Base-by-base conservation (phyloP, 805 yeast genomes). In the Ogataea philodendri region DNA sequence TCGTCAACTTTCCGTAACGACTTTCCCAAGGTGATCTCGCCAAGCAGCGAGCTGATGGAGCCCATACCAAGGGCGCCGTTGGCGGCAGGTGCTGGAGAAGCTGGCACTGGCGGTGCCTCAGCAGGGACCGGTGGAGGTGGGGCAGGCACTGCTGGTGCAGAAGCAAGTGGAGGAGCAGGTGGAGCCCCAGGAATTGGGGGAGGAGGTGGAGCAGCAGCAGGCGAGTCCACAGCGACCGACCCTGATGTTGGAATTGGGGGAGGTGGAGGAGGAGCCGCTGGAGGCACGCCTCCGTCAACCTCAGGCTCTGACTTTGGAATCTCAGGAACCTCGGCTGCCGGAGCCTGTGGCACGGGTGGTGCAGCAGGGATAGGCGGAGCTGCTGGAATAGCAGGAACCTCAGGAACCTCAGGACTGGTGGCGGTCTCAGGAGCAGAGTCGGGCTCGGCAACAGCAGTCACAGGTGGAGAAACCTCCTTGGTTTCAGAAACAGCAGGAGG, bases 21-120 rank as follows among this genome's bases (percentile, higher is more conserved):
- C 23, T 58, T 66, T 3, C 86, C 86, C 1, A 70, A 62, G 8
- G 64, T 62, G 34, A 79, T 79, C 52, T 79, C 78, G 3, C 80
- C 78, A 35, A 80, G 61, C 16, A 80, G 55, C 26, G 67, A 61
- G 17, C 57, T 57, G 15, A 63, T 58, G 9, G 59, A 35, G 21
- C 38, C 39, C 3, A 61, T 49, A 7, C 65, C 45, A 5, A 57
- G 42, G 11, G 36, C 8, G 15, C 35, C 37, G 14, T 26, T 26
- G 6, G 20, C 22, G 22, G 59, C 22, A 11, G 39, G 33, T 1
- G 23, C 22, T 21, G 37, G 32, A 16, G 31, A 32, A 22, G 25
- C 22, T 8, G 27, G 23, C 26, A 11, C 19, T 9, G 26, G 26
- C 13, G 26, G 26, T 5, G 15, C 26, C 14, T n/a, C 8, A 41